These are phyloP conservation scores for Talaromyces atroroseus DNA, from an alignment of 2,329 filamentous ascomycete genomes.

Conservation along the genomic window DNA sequence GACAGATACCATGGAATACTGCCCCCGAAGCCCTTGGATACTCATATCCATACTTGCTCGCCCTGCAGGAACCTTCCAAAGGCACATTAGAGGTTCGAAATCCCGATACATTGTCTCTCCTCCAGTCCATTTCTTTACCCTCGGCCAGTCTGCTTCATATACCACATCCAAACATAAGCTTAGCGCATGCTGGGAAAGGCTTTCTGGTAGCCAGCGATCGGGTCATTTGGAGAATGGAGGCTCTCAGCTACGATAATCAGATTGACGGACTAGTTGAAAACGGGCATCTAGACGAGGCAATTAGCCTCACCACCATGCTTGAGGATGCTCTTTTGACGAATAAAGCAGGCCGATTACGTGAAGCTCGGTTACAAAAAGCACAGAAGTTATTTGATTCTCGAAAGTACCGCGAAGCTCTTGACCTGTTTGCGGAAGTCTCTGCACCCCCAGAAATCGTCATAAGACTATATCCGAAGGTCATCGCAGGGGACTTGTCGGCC, in stretches of 20 bases:
- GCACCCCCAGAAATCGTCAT: constrained; percentile 87
- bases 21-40: constrained; percentile 91
- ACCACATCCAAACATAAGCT: constrained; percentile 81
- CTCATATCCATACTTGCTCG: constrained; percentile 91
- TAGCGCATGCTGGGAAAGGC: constrained; percentile 94
- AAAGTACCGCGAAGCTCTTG: constrained; percentile 79
- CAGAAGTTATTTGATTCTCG: constrained; percentile 74
- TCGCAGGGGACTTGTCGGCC: constrained; percentile 73
- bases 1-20: constrained; percentile 85
- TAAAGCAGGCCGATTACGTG: constrained; percentile 72
- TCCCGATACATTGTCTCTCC: constrained; percentile 79
- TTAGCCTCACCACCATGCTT: constrained; percentile 81
- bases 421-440: constrained; percentile 84
- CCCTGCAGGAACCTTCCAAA: constrained; percentile 75
- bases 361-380: constrained; percentile 88
- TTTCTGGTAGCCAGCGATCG: constrained; percentile 91
- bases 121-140: constrained; percentile 78
- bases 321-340: constrained; percentile 85
- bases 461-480: constrained; percentile 71
- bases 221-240: constrained; percentile 92
- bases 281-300: constrained; percentile 78
- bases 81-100: constrained; percentile 86
- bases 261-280: constrained; percentile 72
- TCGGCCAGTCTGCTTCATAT: constrained; percentile 83
- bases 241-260: constrained; percentile 85